These are phyloP conservation scores for Penicillium samsonianum DNA, from an alignment of 495 filamentous ascomycete genomes.

Conservation along the genomic window DNA sequence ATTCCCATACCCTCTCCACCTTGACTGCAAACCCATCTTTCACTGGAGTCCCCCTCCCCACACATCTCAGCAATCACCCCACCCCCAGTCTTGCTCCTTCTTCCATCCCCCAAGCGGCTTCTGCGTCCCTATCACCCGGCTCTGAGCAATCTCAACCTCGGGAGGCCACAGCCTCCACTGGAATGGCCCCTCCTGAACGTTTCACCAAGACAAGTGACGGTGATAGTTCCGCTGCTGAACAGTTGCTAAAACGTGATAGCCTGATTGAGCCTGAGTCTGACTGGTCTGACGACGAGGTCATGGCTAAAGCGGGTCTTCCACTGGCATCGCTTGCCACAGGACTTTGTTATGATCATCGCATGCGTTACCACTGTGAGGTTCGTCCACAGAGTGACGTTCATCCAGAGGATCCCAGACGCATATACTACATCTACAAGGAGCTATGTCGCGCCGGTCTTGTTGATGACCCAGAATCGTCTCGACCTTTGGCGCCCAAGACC, in stretches of 20 bases:
- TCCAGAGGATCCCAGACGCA: conserved; percentile 89
- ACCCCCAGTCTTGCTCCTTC: conserved; percentile 37
- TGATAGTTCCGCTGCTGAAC: conserved; percentile 24
- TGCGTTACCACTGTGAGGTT: conserved; percentile 88
- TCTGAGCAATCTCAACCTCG: conserved; percentile 15
- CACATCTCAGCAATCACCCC: conserved; percentile 17
- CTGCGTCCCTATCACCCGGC: conserved; percentile 20
- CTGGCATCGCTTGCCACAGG: conserved; percentile 62
- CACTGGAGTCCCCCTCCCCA: conserved; percentile 15
- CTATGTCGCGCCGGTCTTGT: conserved; percentile 78
- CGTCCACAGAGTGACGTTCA: conserved; percentile 72
- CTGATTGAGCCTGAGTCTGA: conserved; percentile 43
- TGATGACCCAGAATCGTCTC: conserved; percentile 52
- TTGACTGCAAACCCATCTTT: conserved; percentile 21
- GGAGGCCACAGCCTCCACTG: background rate
- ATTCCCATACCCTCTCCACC: conserved; percentile 27
- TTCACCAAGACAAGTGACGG: conserved; percentile 29
- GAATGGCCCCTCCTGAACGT: conserved; percentile 24
- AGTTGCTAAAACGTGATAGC: conserved; percentile 34
- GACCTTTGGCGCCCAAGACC: conserved; percentile 54
- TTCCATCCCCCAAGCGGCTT: conserved; percentile 14
- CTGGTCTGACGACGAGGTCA: conserved; percentile 41
- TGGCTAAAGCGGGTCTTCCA: conserved; percentile 31
- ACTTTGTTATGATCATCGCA: conserved; percentile 86
- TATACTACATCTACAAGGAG: conserved; percentile 83